Base-by-base conservation (phyloP, 169 alveolate genomes). In the Plasmodium relictum region DNA sequence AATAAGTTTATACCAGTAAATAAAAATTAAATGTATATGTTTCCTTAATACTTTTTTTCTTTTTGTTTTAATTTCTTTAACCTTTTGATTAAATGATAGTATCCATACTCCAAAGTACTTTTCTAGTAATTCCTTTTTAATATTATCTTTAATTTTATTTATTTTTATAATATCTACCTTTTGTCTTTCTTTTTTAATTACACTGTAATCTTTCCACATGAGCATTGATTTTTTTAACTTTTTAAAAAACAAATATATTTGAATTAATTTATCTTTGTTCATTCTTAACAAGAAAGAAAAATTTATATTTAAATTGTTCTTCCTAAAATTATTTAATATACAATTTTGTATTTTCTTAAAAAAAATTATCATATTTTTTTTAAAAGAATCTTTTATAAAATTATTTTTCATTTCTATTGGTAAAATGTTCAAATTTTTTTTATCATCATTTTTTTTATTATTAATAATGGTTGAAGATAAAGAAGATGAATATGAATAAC, bases 31-130 rank as follows among this genome's bases (percentile, higher is more conserved):
- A n/a, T 54, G 76, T 37, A 76, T 76, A 54, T 76, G 89, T 16
- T 76, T 76, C 48, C 63, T 76, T 68, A 76, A 63, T 42, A 76
- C n/a, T n/a, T 42, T 54, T 68, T 63, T 76, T 31, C 89, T 62
- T 14, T 76, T 63, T 0, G 10, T 76, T 22, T 76, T 76, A 45
- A 76, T 48, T 63, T 76, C 89, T 76, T 61, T 76, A 9, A 76
- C 76, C 6, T 44, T 76, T 22, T 20, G 18, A 42, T 76, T 76
- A 69, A 63, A 76, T 2, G 52, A 22, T 62, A 76, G 20, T 5
- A 76, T 41, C 89, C 89, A 76, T 76, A 48, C 63, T 10, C 89
- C 89, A 48, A 76, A 76, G 22, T 24, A 76, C 20, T 63, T 76
- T 24, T 76, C 89, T 12, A 76, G 12, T 0, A 24, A 31, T 45